These are phyloP conservation scores for Emergomyces africanus DNA, from an alignment of 2,329 filamentous ascomycete genomes.

Conservation along the genomic window DNA sequence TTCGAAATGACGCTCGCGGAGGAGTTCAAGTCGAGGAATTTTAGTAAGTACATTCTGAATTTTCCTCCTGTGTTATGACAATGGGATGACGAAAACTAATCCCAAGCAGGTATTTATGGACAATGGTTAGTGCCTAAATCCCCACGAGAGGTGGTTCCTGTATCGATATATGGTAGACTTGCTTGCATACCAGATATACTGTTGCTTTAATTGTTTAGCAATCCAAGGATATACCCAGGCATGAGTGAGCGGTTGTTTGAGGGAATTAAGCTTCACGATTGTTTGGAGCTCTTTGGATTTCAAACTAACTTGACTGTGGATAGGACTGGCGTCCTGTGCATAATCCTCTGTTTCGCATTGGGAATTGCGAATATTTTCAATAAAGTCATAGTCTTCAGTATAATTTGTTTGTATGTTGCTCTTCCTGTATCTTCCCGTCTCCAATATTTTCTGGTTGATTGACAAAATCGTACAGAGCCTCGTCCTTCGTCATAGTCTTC, in stretches of 20 bases:
- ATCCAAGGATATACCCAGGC: background rate
- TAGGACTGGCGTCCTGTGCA: constrained; percentile 44
- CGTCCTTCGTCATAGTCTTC: constrained; percentile 63
- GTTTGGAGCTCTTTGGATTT: background rate
- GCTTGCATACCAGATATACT: no score
- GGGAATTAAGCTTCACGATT: background rate
- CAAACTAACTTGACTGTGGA: background rate
- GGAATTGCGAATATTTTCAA: constrained; percentile 58
- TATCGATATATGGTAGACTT: background rate
- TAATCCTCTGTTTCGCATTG: constrained; percentile 53
- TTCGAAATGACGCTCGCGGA: constrained; percentile 40
- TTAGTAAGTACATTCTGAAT: constrained; percentile 40
- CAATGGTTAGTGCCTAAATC: constrained; percentile 45
- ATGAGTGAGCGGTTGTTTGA: background rate
- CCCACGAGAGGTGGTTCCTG: background rate
- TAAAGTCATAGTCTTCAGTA: constrained; percentile 48
- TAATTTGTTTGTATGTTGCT: constrained; percentile 41
- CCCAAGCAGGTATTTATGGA: constrained; percentile 49
- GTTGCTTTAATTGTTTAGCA: background rate
- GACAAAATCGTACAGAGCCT: constrained; percentile 47
- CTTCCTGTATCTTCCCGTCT: constrained; percentile 6
- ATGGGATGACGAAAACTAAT: constrained; percentile 1
- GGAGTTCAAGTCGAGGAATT: constrained; percentile 53
- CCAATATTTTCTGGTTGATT: constrained; percentile 13
- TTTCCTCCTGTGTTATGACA: constrained; percentile 5